phyloP scores from a whole-genome alignment of 352 stramenopile genomes.

The Globisporangium splendens region DNA sequence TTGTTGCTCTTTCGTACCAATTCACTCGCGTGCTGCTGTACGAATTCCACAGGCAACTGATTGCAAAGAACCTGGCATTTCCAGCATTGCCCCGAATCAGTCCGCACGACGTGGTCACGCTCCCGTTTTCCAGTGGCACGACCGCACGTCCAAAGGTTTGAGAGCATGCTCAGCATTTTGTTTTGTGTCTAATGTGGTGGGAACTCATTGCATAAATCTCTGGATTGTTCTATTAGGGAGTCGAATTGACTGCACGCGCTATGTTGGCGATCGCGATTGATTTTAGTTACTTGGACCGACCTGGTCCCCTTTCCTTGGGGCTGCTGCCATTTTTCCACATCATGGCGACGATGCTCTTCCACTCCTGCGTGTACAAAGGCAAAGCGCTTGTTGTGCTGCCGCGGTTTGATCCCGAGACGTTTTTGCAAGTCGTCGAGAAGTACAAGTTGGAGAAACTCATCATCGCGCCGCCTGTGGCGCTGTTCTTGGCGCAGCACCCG shows the following conservation, averaged over 20 bases:
- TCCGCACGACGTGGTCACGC: conserved; percentile 12
- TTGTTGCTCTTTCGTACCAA: no score
- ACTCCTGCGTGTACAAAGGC: conserved; percentile 66
- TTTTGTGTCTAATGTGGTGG: no score
- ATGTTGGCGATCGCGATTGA: conserved; percentile 78
- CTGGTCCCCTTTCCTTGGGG: no score
- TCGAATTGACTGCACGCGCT: conserved; percentile 83
- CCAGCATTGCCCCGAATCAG: not conserved
- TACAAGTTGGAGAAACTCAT: conserved; percentile 49
- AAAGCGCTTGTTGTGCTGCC: conserved; percentile 73
- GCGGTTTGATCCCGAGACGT: conserved; percentile 82
- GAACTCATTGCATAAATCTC: no score
- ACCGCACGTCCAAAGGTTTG: conserved; percentile 84
- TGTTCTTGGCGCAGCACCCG: conserved; percentile 81
- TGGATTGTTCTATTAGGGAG: no score
- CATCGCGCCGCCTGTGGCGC: conserved; percentile 84
- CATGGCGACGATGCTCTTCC: conserved; percentile 79
- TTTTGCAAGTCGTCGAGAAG: conserved; percentile 74
- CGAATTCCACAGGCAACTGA: conserved; percentile 29
- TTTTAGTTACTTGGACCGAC: no score
- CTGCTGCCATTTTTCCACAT: conserved; percentile 94
- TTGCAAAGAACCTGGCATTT: conserved; percentile 4
- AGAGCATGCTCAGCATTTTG: no score
- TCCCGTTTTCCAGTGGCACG: conserved; percentile 91
- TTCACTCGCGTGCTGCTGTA: no score